Evolutionary conservation across 148 eudicot genomes (phyloP).

Genomic region (Amaranthus palmeri): DNA sequence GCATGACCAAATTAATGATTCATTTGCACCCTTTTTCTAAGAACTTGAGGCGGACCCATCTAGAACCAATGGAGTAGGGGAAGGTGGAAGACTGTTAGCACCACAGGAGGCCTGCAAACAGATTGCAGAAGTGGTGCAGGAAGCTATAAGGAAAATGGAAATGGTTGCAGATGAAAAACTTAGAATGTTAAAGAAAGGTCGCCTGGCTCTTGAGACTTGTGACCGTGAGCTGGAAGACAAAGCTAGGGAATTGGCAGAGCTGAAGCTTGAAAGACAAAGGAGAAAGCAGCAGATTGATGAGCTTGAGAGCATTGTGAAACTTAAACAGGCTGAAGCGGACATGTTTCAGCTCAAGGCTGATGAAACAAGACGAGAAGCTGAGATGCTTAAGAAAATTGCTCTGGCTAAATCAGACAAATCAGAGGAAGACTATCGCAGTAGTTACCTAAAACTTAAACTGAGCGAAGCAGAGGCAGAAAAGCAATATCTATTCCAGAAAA

Average conservation of each 20-base stretch:
- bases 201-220: conserved; percentile 38
- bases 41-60: conserved; percentile 49
- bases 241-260: conserved; percentile 46
- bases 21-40: conserved; percentile 11
- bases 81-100: conserved; percentile 40
- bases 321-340: conserved; percentile 61
- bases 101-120: conserved; percentile 56
- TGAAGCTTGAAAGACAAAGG: conserved; percentile 43
- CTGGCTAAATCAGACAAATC: conserved; percentile 52
- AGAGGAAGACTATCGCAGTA: conserved; percentile 46
- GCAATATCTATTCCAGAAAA: conserved; percentile 48
- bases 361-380: conserved; percentile 56
- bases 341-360: conserved; percentile 62
- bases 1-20: not conserved
- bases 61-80: conserved; percentile 33
- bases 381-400: conserved; percentile 49
- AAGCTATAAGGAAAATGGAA: conserved; percentile 57
- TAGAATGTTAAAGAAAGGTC: conserved; percentile 50
- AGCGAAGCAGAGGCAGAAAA: conserved; percentile 59
- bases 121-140: conserved; percentile 59
- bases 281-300: conserved; percentile 52
- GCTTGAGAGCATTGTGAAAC: conserved; percentile 55
- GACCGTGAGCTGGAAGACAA: conserved; percentile 54
- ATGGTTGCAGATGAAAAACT: conserved; percentile 55
- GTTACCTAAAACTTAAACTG: conserved; percentile 47